Evolutionary conservation across 2,329 filamentous ascomycete genomes (phyloP).

Genomic region (Fusarium coffeatum): DNA sequence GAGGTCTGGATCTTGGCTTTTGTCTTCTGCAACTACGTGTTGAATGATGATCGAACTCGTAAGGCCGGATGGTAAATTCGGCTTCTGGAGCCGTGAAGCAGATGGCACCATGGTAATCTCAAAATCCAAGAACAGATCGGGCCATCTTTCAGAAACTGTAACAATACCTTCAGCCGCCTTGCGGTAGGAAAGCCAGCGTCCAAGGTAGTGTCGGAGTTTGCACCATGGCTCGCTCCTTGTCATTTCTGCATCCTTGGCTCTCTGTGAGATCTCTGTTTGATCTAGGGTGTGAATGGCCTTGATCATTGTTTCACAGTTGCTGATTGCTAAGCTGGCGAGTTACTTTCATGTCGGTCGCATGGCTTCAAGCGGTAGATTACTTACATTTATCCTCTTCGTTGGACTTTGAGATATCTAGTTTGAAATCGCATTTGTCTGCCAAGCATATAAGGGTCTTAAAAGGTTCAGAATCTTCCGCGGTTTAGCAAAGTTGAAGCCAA

Average conservation of each 20-base stretch:
- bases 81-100: slow-evolving; percentile 1
- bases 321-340: slow-evolving; percentile 9
- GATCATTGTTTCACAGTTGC: slow-evolving; percentile 33
- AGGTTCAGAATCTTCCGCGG: neutral
- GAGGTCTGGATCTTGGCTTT: neutral
- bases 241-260: slow-evolving; percentile 6
- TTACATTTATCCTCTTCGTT: neutral
- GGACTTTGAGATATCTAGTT: neutral
- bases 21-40: neutral
- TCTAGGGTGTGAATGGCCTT: slow-evolving; percentile 10
- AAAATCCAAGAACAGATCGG: slow-evolving; percentile 44
- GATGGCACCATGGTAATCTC: slow-evolving; percentile 43
- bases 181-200: slow-evolving; percentile 43
- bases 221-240: slow-evolving; percentile 29
- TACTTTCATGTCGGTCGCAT: neutral
- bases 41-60: neutral
- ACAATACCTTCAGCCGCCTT: slow-evolving; percentile 33
- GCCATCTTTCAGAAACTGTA: slow-evolving; percentile 30
- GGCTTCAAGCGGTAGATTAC: accelerated
- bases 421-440: neutral
- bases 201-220: slow-evolving; percentile 42
- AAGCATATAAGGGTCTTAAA: neutral
- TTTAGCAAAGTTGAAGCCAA: too few species aligned
- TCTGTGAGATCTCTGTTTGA: neutral
- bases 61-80: neutral